A percentile compares a stretch with the other conserved stretches of the same genome.
These are phyloP conservation scores for Scedosporium dehoogii DNA, from an alignment of 2,329 filamentous ascomycete genomes.

Conservation along the genomic window DNA sequence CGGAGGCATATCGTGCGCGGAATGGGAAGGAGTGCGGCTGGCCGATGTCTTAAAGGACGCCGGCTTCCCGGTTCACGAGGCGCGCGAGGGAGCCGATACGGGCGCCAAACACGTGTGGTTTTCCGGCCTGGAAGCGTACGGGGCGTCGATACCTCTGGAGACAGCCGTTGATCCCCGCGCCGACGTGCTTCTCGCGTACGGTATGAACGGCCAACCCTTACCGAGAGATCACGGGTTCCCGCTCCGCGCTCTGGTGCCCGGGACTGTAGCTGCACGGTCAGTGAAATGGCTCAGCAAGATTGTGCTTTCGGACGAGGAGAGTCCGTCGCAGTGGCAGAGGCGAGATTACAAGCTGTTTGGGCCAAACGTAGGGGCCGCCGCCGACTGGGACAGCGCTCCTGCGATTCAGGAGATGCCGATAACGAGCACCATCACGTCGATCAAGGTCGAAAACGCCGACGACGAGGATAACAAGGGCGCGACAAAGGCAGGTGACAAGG, in stretches of 20 bases:
- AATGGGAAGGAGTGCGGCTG: conserved; percentile 47
- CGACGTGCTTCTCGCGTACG: conserved; percentile 57
- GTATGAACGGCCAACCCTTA: conserved; percentile 56
- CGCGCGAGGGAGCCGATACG: conserved; percentile 21
- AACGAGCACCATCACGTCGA: conserved; percentile 53
- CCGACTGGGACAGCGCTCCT: conserved; percentile 53
- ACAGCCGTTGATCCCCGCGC: conserved; percentile 48
- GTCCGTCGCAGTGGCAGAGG: conserved; percentile 54
- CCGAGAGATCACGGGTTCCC: conserved; percentile 59
- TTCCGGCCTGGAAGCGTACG: conserved; percentile 49
- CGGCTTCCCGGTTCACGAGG: conserved; percentile 33
- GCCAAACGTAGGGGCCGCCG: conserved; percentile 44
- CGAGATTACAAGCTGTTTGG: conserved; percentile 62
- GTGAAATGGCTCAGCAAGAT: conserved; percentile 62
- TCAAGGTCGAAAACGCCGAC: conserved; percentile 21
- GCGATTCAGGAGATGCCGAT: conserved; percentile 61
- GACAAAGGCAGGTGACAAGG: not conserved
- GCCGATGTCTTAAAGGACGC: conserved; percentile 47
- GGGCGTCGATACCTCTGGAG: conserved; percentile 49
- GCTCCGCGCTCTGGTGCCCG: conserved; percentile 51
- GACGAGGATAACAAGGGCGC: conserved; percentile 17
- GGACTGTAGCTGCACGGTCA: conserved; percentile 55
- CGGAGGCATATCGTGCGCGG: conserved; percentile 50
- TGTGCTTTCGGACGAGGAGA: conserved; percentile 56
- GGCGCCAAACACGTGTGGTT: conserved; percentile 46